Evolutionary conservation across 1,284 basidiomycete genomes (phyloP).

Genomic region (Phellopilus nigrolimitatus): DNA sequence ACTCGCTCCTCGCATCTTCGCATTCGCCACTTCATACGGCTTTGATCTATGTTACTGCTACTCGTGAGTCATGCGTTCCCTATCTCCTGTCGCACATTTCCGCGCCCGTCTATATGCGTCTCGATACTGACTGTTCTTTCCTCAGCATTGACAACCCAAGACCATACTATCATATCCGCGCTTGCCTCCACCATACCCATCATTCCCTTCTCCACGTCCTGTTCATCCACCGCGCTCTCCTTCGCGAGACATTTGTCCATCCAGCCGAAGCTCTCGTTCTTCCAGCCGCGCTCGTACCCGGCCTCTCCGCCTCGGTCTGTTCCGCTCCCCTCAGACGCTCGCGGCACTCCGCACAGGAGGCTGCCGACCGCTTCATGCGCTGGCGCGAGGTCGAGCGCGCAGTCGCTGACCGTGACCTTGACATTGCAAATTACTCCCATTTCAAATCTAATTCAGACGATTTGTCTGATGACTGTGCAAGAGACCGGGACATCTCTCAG

Average conservation of each 20-base stretch:
- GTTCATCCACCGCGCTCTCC: conserved; percentile 9
- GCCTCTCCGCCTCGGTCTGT: conserved; percentile 55
- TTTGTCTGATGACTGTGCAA: no score
- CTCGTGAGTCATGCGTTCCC: conserved; percentile 38
- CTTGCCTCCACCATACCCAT: conserved; percentile 50
- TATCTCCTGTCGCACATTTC: neutral
- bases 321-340: conserved; percentile 55
- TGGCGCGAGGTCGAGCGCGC: conserved; percentile 64
- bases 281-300: conserved; percentile 44
- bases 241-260: conserved; percentile 5
- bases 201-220: conserved; percentile 12
- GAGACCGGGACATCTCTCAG: neutral
- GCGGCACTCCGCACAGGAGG: conserved; percentile 53
- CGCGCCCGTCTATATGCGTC: neutral
- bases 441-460: no score
- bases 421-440: no score
- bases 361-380: conserved; percentile 60
- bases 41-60: conserved; percentile 47
- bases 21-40: conserved; percentile 42
- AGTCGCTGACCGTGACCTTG: conserved; percentile 33
- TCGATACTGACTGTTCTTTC: neutral
- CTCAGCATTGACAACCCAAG: conserved; percentile 32
- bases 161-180: conserved; percentile 44
- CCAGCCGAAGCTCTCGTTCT: conserved; percentile 41
- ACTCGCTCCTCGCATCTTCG: conserved; percentile 17